phyloP scores from a whole-genome alignment of 345 rosid genomes.

The Carallia brachiata region DNA sequence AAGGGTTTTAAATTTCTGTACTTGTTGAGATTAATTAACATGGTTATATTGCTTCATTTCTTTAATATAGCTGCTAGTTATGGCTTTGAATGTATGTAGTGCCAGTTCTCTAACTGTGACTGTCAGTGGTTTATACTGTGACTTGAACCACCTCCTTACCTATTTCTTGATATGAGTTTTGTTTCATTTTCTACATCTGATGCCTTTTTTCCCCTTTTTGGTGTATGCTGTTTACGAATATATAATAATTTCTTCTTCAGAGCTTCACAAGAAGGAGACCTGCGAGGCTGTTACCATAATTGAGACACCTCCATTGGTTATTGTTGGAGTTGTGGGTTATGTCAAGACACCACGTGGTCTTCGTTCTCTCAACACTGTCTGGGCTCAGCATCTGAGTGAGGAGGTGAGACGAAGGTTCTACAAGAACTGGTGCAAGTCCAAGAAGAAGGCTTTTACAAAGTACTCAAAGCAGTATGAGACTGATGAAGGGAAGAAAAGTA shows the following conservation, averaged over 20 bases:
- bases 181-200: too few relatives aligned
- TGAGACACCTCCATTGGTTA: conserved; percentile 82
- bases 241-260: conserved; percentile 20
- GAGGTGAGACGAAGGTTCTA: conserved; percentile 79
- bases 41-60: too few relatives aligned
- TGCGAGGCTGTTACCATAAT: conserved; percentile 86
- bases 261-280: conserved; percentile 94
- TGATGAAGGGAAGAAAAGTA: conserved; percentile 67
- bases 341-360: conserved; percentile 77
- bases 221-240: neutral
- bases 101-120: too few relatives aligned
- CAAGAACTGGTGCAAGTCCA: conserved; percentile 83
- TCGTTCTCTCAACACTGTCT: conserved; percentile 68
- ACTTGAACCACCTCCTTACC: too few relatives aligned
- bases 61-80: too few relatives aligned
- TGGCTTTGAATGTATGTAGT: too few relatives aligned
- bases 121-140: too few relatives aligned
- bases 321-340: conserved; percentile 84
- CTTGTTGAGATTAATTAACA: too few relatives aligned
- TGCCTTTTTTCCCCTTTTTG: neutral
- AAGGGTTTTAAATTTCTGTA: too few relatives aligned
- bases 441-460: conserved; percentile 85
- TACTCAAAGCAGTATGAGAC: conserved; percentile 56
- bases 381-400: conserved; percentile 92
- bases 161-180: too few relatives aligned